phyloP scores from a whole-genome alignment of 371 early-diverging fungal species.

The Mortierella sp. region DNA sequence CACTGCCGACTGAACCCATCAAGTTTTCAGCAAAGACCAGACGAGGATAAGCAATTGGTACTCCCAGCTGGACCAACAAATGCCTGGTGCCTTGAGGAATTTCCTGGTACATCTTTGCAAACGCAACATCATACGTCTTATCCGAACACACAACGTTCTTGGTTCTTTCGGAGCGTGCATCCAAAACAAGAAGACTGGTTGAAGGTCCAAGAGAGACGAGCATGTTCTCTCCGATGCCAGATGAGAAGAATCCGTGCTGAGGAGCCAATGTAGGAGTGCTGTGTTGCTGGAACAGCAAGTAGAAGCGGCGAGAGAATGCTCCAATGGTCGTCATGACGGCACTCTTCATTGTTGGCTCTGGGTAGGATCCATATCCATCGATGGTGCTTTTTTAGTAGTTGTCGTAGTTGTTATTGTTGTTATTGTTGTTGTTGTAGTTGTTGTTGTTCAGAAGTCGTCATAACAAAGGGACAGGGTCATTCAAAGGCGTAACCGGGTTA shows the following conservation, averaged over 20 bases:
- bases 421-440: background rate
- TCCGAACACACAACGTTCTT: constrained; percentile 70
- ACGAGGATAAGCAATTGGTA: constrained; percentile 83
- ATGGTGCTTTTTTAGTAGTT: background rate
- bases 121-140: constrained; percentile 71
- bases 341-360: constrained; percentile 76
- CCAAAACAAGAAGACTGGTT: constrained; percentile 69
- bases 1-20: constrained; percentile 59
- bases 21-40: constrained; percentile 73
- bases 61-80: constrained; percentile 75
- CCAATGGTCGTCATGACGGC: constrained; percentile 66
- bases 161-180: constrained; percentile 84
- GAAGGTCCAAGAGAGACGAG: constrained; percentile 75
- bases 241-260: constrained; percentile 69
- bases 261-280: constrained; percentile 69
- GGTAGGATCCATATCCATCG: constrained; percentile 78
- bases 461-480: constrained; percentile 18
- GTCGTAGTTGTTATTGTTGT: constrained; percentile 15
- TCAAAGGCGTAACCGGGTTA: constrained; percentile 27
- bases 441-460: constrained; percentile 18
- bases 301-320: constrained; percentile 81
- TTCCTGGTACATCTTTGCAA: constrained; percentile 61
- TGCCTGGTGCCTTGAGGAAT: constrained; percentile 70
- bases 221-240: constrained; percentile 57
- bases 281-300: constrained; percentile 88